Evolutionary conservation across 768 basidiomycete genomes (phyloP).

Genomic region (Cubamyces lactineus): DNA sequence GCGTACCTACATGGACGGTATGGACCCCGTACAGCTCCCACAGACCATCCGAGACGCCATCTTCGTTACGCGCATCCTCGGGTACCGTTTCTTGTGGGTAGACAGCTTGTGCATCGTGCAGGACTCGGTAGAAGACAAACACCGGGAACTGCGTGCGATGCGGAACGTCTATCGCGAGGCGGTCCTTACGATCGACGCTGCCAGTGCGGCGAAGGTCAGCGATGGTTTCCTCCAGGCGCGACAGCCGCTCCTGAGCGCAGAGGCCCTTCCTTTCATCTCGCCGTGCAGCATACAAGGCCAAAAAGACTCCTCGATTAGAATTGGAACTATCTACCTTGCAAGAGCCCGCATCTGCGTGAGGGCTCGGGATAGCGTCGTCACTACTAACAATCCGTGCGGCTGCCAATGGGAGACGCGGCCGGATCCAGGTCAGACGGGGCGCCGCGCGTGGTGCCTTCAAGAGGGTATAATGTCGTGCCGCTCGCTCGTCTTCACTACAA

Average conservation of each 20-base stretch:
- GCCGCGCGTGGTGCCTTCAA: neutral
- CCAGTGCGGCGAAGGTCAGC: neutral
- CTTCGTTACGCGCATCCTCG: neutral
- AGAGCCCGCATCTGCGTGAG: no score
- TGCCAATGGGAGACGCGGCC: no score
- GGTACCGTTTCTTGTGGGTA: neutral
- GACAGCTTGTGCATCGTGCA: constrained; percentile 12
- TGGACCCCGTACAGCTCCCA: neutral
- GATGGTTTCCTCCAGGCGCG: neutral
- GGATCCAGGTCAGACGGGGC: neutral
- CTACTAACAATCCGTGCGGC: no score
- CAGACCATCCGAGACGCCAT: constrained; percentile 9
- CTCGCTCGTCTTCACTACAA: constrained; percentile 1
- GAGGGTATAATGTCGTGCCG: neutral
- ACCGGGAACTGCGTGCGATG: neutral
- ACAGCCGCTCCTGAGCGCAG: neutral
- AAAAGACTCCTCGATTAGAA: no score
- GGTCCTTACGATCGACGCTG: neutral
- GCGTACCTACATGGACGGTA: neutral
- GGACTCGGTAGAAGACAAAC: neutral
- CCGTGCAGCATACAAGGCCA: no score
- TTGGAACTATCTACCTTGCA: no score
- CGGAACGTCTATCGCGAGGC: constrained; percentile 1
- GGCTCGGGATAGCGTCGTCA: no score
- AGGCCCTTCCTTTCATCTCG: no score